Base-by-base conservation (phyloP, 139 green algal genomes). In the Coccomyxa sp. region DNA sequence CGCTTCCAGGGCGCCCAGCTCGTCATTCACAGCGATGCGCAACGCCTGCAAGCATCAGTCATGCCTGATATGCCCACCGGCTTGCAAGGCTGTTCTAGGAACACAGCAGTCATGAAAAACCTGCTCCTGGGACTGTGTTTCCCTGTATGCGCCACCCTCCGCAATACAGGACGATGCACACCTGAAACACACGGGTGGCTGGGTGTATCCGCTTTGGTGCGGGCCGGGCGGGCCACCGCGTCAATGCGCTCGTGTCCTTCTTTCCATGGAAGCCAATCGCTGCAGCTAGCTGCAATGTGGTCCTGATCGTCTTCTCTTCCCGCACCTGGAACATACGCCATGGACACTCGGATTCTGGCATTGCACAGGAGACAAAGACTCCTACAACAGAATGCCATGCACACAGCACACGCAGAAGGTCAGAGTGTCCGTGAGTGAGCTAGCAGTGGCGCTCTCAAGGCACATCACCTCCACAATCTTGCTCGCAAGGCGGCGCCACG, bases 21-120 rank as follows among this genome's bases (percentile, higher is more conserved):
- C 97, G 83, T 96, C 92, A 86, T 99, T 99, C 3, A 98, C 95
- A 13, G 94, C 97, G 38, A 99, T 99, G 28, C 97, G 89, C 25
- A 99, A 84, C 3, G 94, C 96, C 92, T 97, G 93, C 16, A 90
- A 25, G 63, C 63, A 9, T n/a, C 63, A 25, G 7, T 25, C 63
- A 71, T 71, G 63, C 18, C 63, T 71, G 21, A 28, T 71, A 1
- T 71, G 1, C 63, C 63, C 7, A 21, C 7, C 18, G 21, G 63
- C 63, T 28, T 21, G 63, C 63, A 71, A 78, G n/a, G 11, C 23
- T 78, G 71, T 31, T 31, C 71, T 45, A 31, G 71, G 1, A 78
- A 1, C 23, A 45, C 71, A 51, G 38, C 38, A 51, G 38, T 51
- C 7, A 7, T 51, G 38, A 51, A 3, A 51, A 51, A 7, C 7